Evolutionary conservation across 2,329 filamentous ascomycete genomes (phyloP).

Genomic region (Davidsoniella eucalypti): DNA sequence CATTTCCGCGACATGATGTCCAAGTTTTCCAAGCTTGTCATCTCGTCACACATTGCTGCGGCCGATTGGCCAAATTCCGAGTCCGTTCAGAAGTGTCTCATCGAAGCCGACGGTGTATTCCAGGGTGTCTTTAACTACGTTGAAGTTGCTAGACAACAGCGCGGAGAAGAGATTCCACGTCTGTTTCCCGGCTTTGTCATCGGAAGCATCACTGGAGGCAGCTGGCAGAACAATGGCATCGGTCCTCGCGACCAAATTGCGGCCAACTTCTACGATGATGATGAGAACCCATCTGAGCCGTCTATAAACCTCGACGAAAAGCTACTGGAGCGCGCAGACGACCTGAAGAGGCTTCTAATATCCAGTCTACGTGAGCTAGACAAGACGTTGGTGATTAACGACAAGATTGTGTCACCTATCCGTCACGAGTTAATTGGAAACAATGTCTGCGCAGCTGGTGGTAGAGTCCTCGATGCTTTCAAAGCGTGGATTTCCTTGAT

Average conservation of each 20-base stretch:
- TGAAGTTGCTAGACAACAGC: slow-evolving; percentile 82
- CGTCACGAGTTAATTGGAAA: slow-evolving; percentile 70
- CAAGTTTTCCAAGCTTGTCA: slow-evolving; percentile 95
- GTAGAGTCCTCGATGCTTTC: slow-evolving; percentile 73
- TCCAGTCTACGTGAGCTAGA: slow-evolving; percentile 75
- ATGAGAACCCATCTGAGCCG: slow-evolving; percentile 56
- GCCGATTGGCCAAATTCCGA: slow-evolving; percentile 91
- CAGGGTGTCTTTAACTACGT: slow-evolving; percentile 92
- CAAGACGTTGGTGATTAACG: slow-evolving; percentile 58
- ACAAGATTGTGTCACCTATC: slow-evolving; percentile 66
- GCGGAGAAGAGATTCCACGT: slow-evolving; percentile 84
- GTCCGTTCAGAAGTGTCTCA: slow-evolving; percentile 84
- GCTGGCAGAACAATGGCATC: slow-evolving; percentile 63
- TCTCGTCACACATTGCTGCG: slow-evolving; percentile 93
- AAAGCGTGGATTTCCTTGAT: slow-evolving; percentile 78
- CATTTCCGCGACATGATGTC: slow-evolving; percentile 99
- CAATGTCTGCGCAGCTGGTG: slow-evolving; percentile 60
- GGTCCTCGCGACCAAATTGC: slow-evolving; percentile 53
- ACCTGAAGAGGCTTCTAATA: slow-evolving; percentile 71
- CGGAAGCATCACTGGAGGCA: slow-evolving; percentile 67
- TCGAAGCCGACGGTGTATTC: slow-evolving; percentile 93
- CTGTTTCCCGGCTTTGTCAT: slow-evolving; percentile 86
- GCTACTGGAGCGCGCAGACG: slow-evolving; percentile 68
- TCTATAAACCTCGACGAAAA: slow-evolving; percentile 57
- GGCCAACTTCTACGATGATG: slow-evolving; percentile 74